Evolutionary conservation across 176 grass and related monocot genomes (phyloP).

Genomic region (Tillandsia fasciculata): DNA sequence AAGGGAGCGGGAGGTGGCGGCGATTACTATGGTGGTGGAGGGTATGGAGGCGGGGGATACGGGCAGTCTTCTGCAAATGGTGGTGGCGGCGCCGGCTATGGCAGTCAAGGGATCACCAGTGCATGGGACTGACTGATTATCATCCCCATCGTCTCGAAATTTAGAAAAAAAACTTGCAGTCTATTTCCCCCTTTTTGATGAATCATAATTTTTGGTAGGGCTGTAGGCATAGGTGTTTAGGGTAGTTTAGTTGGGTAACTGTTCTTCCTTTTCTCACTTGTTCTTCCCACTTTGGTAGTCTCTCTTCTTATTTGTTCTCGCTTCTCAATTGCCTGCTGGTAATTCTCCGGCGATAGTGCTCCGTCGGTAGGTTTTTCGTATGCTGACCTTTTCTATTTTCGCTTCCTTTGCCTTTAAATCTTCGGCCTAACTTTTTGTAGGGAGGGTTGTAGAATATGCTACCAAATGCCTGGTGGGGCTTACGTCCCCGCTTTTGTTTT

Average conservation of each 20-base stretch:
- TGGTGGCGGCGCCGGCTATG: not conserved
- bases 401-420: too few species aligned
- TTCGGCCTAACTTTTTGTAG: too few species aligned
- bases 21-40: not conserved
- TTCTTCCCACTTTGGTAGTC: not conserved
- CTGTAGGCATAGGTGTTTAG: not conserved
- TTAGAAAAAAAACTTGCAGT: not conserved
- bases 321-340: not conserved
- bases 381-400: too few species aligned
- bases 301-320: not conserved
- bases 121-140: slow-evolving; percentile 10
- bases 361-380: too few species aligned
- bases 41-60: slow-evolving; percentile 2
- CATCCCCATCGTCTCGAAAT: not conserved
- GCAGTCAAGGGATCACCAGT: slow-evolving; percentile 1
- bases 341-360: too few species aligned
- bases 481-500: too few species aligned
- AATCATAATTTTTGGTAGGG: not conserved
- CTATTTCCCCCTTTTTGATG: slow-evolving; percentile 4
- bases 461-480: too few species aligned
- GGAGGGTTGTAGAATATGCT: too few species aligned
- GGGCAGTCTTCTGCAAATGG: not conserved
- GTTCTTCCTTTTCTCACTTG: not conserved
- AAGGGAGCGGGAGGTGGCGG: slow-evolving; percentile 3
- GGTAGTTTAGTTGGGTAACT: not conserved